Evolutionary conservation across 805 yeast genomes (phyloP).

Genomic region (Priceomyces fermenticarens): DNA sequence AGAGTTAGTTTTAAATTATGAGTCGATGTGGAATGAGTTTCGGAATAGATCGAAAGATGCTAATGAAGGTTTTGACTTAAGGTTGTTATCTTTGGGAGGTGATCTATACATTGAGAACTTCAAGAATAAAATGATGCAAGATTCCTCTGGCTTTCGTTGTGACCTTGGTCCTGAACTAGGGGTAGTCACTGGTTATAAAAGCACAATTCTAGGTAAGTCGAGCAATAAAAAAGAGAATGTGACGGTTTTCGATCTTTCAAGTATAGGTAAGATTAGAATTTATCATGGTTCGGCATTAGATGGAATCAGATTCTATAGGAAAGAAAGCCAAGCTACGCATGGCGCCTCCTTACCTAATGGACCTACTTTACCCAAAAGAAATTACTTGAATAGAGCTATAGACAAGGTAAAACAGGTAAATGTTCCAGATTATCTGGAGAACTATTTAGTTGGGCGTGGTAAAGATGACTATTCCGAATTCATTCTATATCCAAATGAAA

Average conservation of each 20-base stretch:
- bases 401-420: constrained; percentile 14
- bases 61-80: constrained; percentile 42
- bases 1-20: constrained; percentile 47
- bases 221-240: constrained; percentile 18
- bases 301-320: constrained; percentile 60
- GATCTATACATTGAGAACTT: constrained; percentile 58
- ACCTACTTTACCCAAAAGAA: constrained; percentile 51
- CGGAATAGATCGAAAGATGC: constrained; percentile 24
- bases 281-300: constrained; percentile 78
- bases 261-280: constrained; percentile 54
- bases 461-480: constrained; percentile 55
- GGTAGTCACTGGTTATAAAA: constrained; percentile 33
- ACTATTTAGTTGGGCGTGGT: constrained; percentile 47
- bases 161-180: constrained; percentile 47
- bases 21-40: constrained; percentile 30
- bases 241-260: constrained; percentile 32
- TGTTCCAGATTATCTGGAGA: background rate
- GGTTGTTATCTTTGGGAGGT: constrained; percentile 58
- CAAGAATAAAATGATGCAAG: constrained; percentile 21
- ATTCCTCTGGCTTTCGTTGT: constrained; percentile 16
- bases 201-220: constrained; percentile 29
- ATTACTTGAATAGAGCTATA: constrained; percentile 32
- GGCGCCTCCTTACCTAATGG: constrained; percentile 4
- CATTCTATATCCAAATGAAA: constrained; percentile 55
- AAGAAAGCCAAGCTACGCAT: background rate